phyloP scores from a whole-genome alignment of 805 yeast species.

The Ogataea nakhonphanomensis region DNA sequence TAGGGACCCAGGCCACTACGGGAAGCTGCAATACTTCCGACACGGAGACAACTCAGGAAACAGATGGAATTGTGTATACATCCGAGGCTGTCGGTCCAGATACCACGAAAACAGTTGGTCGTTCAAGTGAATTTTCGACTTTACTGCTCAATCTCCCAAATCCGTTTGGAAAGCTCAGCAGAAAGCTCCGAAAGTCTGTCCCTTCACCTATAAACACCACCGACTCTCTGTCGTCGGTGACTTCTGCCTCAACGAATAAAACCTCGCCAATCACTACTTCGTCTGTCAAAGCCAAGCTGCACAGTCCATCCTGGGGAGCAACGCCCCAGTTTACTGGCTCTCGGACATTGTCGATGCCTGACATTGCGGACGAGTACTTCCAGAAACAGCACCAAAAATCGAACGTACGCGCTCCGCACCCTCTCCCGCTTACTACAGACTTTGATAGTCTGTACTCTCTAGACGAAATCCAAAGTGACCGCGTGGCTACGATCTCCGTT shows the following conservation, averaged over 20 bases:
- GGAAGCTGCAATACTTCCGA: too few species aligned
- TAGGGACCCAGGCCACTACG: too few species aligned
- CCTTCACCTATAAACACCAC: constrained; percentile 13
- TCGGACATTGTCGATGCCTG: constrained; percentile 17
- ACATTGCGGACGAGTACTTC: constrained; percentile 28
- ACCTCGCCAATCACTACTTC: constrained; percentile 11
- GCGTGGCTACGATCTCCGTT: too few species aligned
- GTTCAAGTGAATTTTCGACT: constrained; percentile 7
- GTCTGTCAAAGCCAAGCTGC: constrained; percentile 6
- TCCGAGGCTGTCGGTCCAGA: constrained; percentile 2
- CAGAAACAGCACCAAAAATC: constrained; percentile 15
- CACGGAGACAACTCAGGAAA: not conserved
- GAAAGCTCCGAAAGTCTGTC: constrained; percentile 13
- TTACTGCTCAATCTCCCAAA: constrained; percentile 5
- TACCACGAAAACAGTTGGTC: constrained; percentile 3
- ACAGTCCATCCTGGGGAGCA: constrained; percentile 3
- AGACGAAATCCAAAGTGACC: constrained; percentile 1
- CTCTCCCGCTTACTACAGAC: constrained; percentile 7
- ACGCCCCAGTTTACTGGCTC: constrained; percentile 9
- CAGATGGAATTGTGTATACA: not conserved
- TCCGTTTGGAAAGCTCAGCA: constrained; percentile 15
- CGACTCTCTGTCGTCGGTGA: constrained; percentile 10
- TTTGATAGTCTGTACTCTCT: constrained; percentile 18
- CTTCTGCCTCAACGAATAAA: constrained; percentile 4
- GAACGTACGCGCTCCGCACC: not conserved